Base-by-base conservation (phyloP, 2,329 filamentous ascomycete species). In the Microsporum audouinii region DNA sequence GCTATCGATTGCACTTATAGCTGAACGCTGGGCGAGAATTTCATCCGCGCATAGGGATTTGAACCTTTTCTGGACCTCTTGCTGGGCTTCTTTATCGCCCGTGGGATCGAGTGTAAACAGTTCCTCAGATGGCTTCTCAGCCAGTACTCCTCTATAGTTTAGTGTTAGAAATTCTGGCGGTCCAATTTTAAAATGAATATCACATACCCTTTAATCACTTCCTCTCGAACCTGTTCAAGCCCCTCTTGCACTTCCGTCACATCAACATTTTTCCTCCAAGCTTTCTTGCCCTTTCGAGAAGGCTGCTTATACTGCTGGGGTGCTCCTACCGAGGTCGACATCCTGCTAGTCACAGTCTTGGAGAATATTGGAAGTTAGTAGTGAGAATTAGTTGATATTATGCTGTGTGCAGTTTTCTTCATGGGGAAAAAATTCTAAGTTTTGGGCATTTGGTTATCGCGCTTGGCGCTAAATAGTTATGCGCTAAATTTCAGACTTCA, bases 261-360 rank as follows among this genome's bases (percentile, higher is more conserved):
- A 76, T 99, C 90, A 74, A 99, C 90, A 77, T 99, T 96, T 75
- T 97, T 99, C 71, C 94, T 84, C 94, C 94, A 99, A 36, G 94
- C 92, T 78, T 95, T 97, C 77, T 97, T 97, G 69, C 95, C 94
- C 74, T 99, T 99, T 72, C 94, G 83, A 3, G 92, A 97, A 31
- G 91, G 84, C 75, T 99, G 94, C 65, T 84, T 91, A 76, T 87
- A 85, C 67, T 95, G 89, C 65, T 86, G 84, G 8, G 91, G 91
- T 17, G 89, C 87, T 57, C 71, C 67, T 33, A 71, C 62, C 33
- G 66, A 64, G n/a, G 68, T 63, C 57, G 73, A 71, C 73, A 76
- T 76, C 47, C 58, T 67, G 36, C 14, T 36, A 56, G 17, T 56
- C 2, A 33, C 34, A 14, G n/a, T 33, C 14, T 29, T 36, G 51